Conservation (phyloP, 2,329 filamentous ascomycete genomes). For the Sclerotinia glacialis region DNA sequence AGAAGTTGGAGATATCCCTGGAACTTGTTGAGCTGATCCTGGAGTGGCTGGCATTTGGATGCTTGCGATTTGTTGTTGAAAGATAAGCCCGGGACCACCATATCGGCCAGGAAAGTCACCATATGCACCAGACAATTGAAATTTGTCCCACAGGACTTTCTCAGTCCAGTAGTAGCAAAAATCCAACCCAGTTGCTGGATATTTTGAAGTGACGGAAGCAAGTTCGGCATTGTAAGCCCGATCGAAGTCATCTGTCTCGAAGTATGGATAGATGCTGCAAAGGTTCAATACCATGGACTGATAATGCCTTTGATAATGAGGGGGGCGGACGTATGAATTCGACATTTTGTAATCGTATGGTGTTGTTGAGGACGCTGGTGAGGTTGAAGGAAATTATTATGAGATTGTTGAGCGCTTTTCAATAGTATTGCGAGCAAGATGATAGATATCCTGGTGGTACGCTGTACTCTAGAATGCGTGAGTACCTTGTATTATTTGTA, state of each 20-base stretch:
- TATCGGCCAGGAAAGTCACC: constrained; percentile 12
- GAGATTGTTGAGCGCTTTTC: not conserved
- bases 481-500: not conserved
- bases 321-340: not conserved
- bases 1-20: not conserved
- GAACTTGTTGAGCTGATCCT: not conserved
- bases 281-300: constrained; percentile 6
- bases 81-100: not conserved
- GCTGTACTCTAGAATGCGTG: not conserved
- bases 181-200: not conserved
- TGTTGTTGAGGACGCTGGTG: too few species aligned
- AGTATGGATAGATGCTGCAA: not conserved
- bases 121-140: not conserved
- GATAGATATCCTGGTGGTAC: not conserved
- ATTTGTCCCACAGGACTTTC: not conserved
- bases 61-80: not conserved
- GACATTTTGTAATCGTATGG: not conserved
- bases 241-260: constrained; percentile 9
- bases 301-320: constrained; percentile 15
- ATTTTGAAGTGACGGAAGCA: not conserved
- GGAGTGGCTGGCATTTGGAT: not conserved
- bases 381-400: not conserved
- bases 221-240: constrained; percentile 6
- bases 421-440: not conserved
- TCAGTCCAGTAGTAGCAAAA: constrained; percentile 16